Conservation (phyloP, 345 rosid genomes). For the Pseudoturritis turrita region DNA sequence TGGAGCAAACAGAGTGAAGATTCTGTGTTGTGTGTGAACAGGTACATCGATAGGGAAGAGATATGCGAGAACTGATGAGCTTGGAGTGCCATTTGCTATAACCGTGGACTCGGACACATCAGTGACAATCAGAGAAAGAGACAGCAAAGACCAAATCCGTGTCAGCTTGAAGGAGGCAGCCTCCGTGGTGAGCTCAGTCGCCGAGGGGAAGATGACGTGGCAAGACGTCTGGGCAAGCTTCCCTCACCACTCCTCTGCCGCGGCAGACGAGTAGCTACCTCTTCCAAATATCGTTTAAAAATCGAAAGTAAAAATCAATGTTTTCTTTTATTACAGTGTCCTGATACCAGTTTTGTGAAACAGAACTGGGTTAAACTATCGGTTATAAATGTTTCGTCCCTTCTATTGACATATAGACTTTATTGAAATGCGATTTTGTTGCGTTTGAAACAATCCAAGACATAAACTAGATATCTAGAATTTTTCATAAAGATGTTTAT, state of each 20-base stretch:
- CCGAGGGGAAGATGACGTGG: slow-evolving; percentile 75
- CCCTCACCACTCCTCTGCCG: slow-evolving; percentile 68
- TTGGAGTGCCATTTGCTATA: slow-evolving; percentile 93
- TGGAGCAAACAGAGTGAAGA: neutral
- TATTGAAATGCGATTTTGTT: no score
- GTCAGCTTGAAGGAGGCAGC: slow-evolving; percentile 66
- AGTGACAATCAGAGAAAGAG: slow-evolving; percentile 88
- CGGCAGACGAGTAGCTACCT: slow-evolving; percentile 42
- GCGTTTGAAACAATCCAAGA: no score
- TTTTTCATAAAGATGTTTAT: no score
- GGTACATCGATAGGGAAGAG: slow-evolving; percentile 94
- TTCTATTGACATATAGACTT: no score
- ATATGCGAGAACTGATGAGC: slow-evolving; percentile 91
- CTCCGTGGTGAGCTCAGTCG: slow-evolving; percentile 52
- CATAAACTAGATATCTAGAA: no score
- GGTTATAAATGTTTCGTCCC: no score
- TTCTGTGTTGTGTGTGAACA: slow-evolving; percentile 19
- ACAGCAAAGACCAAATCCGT: slow-evolving; percentile 88
- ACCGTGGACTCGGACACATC: slow-evolving; percentile 67
- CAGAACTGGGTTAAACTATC: neutral
- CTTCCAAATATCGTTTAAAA: neutral
- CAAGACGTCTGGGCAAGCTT: slow-evolving; percentile 62
- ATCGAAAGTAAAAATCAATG: neutral
- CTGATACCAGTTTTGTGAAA: neutral
- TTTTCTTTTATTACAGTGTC: no score